Percentiles rank a stretch among this genome's conserved stretches.
Conservation (phyloP, 2,329 filamentous ascomycete genomes). For the Alternaria triticimaculans region DNA sequence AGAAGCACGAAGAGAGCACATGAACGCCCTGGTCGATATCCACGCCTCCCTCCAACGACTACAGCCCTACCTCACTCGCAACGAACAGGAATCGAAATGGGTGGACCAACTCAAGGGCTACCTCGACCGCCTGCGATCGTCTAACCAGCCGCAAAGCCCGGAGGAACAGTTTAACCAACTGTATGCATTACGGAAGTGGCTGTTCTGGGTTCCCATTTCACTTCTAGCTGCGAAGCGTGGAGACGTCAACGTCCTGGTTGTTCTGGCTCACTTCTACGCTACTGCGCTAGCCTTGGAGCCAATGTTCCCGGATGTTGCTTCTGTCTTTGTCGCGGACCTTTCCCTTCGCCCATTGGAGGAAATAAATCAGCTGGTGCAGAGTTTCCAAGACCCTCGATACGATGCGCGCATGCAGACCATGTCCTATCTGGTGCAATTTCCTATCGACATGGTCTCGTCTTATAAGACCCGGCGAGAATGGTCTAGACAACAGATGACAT, state of each 20-base stretch:
- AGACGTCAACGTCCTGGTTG: constrained; percentile 78
- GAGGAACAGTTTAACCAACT: constrained; percentile 90
- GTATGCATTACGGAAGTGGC: constrained; percentile 86
- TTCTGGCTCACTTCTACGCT: constrained; percentile 91
- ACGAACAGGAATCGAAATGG: constrained; percentile 57
- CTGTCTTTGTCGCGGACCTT: constrained; percentile 74
- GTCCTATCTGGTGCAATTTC: constrained; percentile 55
- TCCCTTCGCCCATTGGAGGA: constrained; percentile 83
- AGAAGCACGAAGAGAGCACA: constrained; percentile 63
- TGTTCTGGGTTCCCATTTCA: constrained; percentile 92
- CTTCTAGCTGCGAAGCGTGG: constrained; percentile 78
- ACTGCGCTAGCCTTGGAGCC: constrained; percentile 87
- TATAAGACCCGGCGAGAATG: constrained; percentile 53
- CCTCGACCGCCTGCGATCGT: constrained; percentile 53
- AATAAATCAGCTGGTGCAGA: constrained; percentile 76
- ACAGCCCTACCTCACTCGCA: constrained; percentile 51
- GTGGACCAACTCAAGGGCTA: constrained; percentile 57
- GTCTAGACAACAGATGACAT: constrained; percentile 46
- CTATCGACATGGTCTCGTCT: constrained; percentile 50
- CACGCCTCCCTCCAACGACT: constrained; percentile 53
- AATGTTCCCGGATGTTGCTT: constrained; percentile 88
- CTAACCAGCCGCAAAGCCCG: constrained; percentile 58
- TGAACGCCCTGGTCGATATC: constrained; percentile 49
- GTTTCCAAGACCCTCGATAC: constrained; percentile 49
- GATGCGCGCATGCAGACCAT: constrained; percentile 52